phyloP scores from a whole-genome alignment of 192 early-diverging fungal species.

The Coemansia sp. region DNA sequence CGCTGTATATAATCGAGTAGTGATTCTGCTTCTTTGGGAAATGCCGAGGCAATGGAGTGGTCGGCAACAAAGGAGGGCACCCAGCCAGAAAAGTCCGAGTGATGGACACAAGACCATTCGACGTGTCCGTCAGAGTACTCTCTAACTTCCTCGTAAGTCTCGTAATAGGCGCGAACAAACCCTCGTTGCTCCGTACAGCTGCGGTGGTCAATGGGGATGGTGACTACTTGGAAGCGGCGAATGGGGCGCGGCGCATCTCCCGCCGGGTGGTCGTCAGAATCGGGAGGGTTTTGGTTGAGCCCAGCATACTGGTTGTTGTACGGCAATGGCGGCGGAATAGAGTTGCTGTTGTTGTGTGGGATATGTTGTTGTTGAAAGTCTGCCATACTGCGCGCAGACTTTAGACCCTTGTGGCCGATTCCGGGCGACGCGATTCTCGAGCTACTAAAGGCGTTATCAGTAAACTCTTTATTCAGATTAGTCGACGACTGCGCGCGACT shows the following conservation, averaged over 20 bases:
- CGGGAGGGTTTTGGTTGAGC: background rate
- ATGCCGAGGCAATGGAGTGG: slow-evolving; percentile 32
- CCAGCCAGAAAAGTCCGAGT: slow-evolving; percentile 52
- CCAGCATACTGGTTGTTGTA: slow-evolving; percentile 25
- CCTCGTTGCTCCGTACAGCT: slow-evolving; percentile 32
- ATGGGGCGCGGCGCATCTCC: background rate
- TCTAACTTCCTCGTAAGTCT: slow-evolving; percentile 47
- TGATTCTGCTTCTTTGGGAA: slow-evolving; percentile 40
- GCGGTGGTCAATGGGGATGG: slow-evolving; percentile 21
- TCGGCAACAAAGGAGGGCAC: slow-evolving; percentile 44
- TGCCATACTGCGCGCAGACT: slow-evolving; percentile 12
- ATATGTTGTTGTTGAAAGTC: slow-evolving; percentile 8
- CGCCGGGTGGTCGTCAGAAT: background rate
- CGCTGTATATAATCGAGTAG: slow-evolving; percentile 30
- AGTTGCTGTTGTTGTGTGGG: too few species aligned
- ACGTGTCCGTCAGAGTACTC: slow-evolving; percentile 35
- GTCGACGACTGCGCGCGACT: slow-evolving; percentile 32
- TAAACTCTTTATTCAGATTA: background rate
- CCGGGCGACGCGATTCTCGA: background rate
- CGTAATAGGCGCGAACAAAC: slow-evolving; percentile 40
- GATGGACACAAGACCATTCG: slow-evolving; percentile 47
- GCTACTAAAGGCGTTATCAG: background rate
- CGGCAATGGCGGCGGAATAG: too few species aligned
- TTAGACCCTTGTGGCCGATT: background rate
- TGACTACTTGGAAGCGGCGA: slow-evolving; percentile 41